phyloP scores from a whole-genome alignment of 2,329 filamentous ascomycete species.

The Fusarium paranaense region DNA sequence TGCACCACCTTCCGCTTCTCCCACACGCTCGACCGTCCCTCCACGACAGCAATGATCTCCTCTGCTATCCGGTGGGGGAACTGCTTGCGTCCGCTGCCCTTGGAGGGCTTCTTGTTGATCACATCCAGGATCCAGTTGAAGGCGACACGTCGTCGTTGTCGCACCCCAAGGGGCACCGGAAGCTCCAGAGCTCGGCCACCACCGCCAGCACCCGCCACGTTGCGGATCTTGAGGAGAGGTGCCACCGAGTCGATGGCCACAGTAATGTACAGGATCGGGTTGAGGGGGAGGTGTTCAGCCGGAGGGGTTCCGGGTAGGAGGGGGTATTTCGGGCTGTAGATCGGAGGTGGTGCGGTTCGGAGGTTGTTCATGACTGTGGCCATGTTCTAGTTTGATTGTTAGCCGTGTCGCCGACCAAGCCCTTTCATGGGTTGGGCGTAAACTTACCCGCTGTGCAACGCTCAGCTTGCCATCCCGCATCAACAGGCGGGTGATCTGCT shows the following conservation, averaged over 20 bases:
- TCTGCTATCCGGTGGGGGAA: conserved; percentile 85
- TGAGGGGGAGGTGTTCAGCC: conserved; percentile 82
- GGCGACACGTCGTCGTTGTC: conserved; percentile 82
- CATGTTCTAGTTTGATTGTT: conserved; percentile 74
- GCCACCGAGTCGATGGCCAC: conserved; percentile 93
- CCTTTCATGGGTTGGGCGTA: background rate
- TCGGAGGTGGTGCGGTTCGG: conserved; percentile 84
- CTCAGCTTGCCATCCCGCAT: conserved; percentile 94
- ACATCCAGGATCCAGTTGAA: conserved; percentile 90
- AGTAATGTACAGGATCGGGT: conserved; percentile 90
- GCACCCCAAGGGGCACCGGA: conserved; percentile 78
- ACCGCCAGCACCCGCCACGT: conserved; percentile 81
- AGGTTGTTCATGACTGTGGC: conserved; percentile 84
- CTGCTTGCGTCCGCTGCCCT: conserved; percentile 76
- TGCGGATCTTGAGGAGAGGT: conserved; percentile 84
- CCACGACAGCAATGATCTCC: conserved; percentile 87
- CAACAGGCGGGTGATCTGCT: conserved; percentile 89
- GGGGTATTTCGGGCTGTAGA: conserved; percentile 75
- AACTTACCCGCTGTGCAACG: conserved; percentile 84
- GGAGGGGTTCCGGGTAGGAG: conserved; percentile 83
- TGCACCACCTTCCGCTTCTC: conserved; percentile 82
- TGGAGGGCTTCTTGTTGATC: conserved; percentile 81
- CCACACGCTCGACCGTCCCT: conserved; percentile 88
- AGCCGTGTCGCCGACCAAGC: background rate
- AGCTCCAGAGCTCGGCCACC: conserved; percentile 88